phyloP scores from a whole-genome alignment of 768 basidiomycete species.

The Podaxis sp. region DNA sequence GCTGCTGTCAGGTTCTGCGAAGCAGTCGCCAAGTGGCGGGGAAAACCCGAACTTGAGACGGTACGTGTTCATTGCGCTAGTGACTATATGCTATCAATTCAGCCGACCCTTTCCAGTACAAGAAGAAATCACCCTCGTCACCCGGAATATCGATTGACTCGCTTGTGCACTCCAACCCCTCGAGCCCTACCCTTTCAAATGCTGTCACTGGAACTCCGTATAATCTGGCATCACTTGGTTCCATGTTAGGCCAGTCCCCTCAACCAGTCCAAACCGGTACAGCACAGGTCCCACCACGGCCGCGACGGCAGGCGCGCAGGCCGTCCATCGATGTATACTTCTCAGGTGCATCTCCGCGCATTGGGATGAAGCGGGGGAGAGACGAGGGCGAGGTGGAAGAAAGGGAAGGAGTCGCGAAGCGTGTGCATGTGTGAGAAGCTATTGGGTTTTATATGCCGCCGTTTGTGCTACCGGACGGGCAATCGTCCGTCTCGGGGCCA shows the following conservation, averaged over 20 bases:
- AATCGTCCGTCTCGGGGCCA: background rate
- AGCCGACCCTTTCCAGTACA: conserved; percentile 45
- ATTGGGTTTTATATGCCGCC: background rate
- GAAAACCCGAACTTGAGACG: conserved; percentile 81
- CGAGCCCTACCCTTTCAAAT: conserved; percentile 47
- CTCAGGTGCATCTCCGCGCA: background rate
- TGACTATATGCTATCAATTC: conserved; percentile 15
- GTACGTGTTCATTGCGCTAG: conserved; percentile 34
- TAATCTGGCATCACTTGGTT: background rate
- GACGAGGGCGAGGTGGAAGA: background rate
- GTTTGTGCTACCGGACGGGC: background rate
- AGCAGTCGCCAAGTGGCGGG: conserved; percentile 78
- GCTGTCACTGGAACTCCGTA: conserved; percentile 12
- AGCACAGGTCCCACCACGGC: conserved; percentile 9
- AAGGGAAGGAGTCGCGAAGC: conserved; percentile 6
- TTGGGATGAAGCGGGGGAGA: conserved; percentile 6
- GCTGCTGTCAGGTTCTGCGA: conserved; percentile 79
- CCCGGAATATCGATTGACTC: conserved; percentile 58
- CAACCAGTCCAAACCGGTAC: conserved; percentile 16
- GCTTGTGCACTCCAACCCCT: conserved; percentile 68
- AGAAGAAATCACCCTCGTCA: conserved; percentile 39
- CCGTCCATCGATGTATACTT: conserved; percentile 51
- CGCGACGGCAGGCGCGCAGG: conserved; percentile 24
- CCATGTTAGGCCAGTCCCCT: conserved; percentile 3
- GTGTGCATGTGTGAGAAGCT: conserved; percentile 4